phyloP scores from a whole-genome alignment of 768 basidiomycete genomes.

The Sporobolomyces phaffii region DNA sequence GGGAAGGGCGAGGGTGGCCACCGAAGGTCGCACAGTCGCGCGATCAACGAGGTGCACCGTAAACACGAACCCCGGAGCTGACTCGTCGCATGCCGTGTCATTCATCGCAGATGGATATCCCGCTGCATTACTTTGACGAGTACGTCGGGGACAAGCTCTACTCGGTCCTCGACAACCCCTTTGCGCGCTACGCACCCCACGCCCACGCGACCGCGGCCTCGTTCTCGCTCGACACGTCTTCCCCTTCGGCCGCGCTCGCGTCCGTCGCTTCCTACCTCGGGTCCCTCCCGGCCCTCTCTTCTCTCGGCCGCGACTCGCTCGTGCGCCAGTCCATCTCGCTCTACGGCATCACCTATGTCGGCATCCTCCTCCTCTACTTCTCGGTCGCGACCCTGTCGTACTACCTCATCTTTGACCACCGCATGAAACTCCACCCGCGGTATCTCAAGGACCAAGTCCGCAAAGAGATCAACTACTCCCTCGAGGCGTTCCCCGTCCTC shows the following conservation, averaged over 20 bases:
- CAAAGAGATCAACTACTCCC: slow-evolving; percentile 65
- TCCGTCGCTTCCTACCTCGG: slow-evolving; percentile 17
- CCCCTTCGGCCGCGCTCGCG: not conserved
- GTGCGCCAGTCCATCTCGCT: slow-evolving; percentile 69
- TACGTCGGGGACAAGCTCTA: slow-evolving; percentile 38
- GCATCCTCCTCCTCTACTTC: slow-evolving; percentile 82
- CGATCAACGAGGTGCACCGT: no score
- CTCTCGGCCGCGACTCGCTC: slow-evolving; percentile 21
- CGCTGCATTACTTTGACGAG: slow-evolving; percentile 37
- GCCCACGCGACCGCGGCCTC: not conserved
- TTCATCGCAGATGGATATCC: slow-evolving; percentile 38
- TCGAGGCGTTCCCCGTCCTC: slow-evolving; percentile 77
- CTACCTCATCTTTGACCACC: slow-evolving; percentile 80
- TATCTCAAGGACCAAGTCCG: slow-evolving; percentile 78
- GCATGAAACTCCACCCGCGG: slow-evolving; percentile 73
- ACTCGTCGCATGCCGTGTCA: no score
- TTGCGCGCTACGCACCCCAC: slow-evolving; percentile 4
- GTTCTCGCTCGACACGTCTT: slow-evolving; percentile 20
- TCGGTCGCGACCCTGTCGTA: slow-evolving; percentile 79
- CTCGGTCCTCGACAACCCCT: slow-evolving; percentile 26
- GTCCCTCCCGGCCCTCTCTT: slow-evolving; percentile 15
- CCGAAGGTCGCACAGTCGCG: no score
- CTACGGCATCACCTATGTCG: slow-evolving; percentile 63
- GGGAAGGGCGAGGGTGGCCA: no score
- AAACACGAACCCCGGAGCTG: no score